Evolutionary conservation across 495 filamentous ascomycete genomes (phyloP).

Genomic region (Talaromyces nanjingensis): DNA sequence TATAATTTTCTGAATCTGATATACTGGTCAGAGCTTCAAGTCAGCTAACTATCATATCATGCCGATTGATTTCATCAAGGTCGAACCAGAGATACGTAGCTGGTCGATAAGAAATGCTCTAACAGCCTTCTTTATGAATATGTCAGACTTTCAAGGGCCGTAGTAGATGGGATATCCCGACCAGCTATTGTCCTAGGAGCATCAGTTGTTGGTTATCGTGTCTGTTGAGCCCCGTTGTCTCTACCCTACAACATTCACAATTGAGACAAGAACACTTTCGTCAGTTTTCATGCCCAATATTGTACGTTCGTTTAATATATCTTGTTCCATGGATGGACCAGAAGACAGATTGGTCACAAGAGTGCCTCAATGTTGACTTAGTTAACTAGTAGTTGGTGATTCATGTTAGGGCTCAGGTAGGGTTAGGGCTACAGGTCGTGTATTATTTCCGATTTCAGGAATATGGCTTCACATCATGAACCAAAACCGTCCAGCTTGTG

Average conservation of each 20-base stretch:
- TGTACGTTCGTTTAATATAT: background rate
- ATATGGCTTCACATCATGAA: background rate
- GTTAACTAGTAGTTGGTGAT: background rate
- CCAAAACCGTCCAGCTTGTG: background rate
- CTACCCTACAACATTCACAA: background rate
- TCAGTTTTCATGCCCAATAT: background rate
- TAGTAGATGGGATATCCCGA: too few relatives aligned
- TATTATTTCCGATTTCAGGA: background rate
- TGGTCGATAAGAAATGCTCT: background rate
- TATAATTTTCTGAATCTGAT: too few relatives aligned
- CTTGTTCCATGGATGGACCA: background rate
- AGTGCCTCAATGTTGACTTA: background rate
- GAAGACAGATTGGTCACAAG: background rate
- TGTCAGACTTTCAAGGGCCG: too few relatives aligned
- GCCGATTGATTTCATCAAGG: background rate
- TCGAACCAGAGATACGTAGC: background rate
- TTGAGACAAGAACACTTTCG: background rate
- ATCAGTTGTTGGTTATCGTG: too few relatives aligned
- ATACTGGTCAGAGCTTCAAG: too few relatives aligned
- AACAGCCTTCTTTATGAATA: background rate
- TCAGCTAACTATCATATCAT: background rate
- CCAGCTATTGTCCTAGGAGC: too few relatives aligned
- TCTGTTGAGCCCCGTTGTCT: background rate
- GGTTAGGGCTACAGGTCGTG: background rate
- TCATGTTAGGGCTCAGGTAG: background rate